Evolutionary conservation across 108 stramenopile genomes (phyloP).

Genomic region (Phaeodactylum tricornutum): DNA sequence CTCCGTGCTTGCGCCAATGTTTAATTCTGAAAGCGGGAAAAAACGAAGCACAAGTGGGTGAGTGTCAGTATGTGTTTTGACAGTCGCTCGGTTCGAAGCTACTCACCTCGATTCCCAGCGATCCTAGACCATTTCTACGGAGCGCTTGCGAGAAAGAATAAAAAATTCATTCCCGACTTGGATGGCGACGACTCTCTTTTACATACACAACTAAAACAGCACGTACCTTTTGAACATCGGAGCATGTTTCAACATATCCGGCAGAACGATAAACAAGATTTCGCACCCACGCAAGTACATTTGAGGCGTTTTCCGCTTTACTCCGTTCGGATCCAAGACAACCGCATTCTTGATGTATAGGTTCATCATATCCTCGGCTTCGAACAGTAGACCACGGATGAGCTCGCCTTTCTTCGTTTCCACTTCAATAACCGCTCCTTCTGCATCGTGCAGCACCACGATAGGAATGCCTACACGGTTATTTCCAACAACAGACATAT

Average conservation of each 20-base stretch:
- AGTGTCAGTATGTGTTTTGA: not conserved
- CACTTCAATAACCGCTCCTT: slow-evolving; percentile 74
- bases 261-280: slow-evolving; percentile 79
- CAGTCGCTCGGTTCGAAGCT: too few species aligned
- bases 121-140: too few species aligned
- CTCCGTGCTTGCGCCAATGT: slow-evolving; percentile 84
- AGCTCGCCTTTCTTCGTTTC: slow-evolving; percentile 80
- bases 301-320: slow-evolving; percentile 68
- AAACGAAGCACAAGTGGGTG: not conserved
- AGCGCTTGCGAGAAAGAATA: too few species aligned
- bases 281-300: slow-evolving; percentile 70
- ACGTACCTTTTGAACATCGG: slow-evolving; percentile 81
- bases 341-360: slow-evolving; percentile 79
- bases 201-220: not conserved
- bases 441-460: slow-evolving; percentile 81
- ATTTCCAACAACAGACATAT: slow-evolving; percentile 84
- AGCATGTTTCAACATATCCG: slow-evolving; percentile 80
- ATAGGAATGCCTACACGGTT: slow-evolving; percentile 86
- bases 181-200: too few species aligned
- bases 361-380: slow-evolving; percentile 89
- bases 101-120: slow-evolving; percentile 2
- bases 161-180: too few species aligned
- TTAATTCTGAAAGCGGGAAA: slow-evolving; percentile 69
- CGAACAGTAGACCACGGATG: slow-evolving; percentile 78
- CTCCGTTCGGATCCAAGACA: slow-evolving; percentile 40